These are phyloP conservation scores for Fusarium stilboides DNA, from an alignment of 2,329 filamentous ascomycete species.

Conservation along the genomic window DNA sequence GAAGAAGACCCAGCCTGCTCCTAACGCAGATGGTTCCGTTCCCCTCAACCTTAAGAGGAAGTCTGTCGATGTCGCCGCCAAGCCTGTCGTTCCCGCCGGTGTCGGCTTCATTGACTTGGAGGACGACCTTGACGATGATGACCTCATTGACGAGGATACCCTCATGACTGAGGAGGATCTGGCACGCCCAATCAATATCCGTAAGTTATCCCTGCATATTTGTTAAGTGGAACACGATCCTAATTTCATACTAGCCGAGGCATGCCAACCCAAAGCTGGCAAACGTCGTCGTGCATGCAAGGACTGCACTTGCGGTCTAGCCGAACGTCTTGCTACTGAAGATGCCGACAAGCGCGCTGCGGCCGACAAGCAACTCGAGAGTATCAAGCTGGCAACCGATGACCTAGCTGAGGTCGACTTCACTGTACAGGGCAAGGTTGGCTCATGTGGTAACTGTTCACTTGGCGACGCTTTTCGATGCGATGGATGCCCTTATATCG, in stretches of 20 bases:
- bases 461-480: slow-evolving; percentile 91
- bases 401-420: slow-evolving; percentile 93
- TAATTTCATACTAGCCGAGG: slow-evolving; percentile 70
- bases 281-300: slow-evolving; percentile 96
- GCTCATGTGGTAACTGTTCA: slow-evolving; percentile 94
- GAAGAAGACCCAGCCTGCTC: slow-evolving; percentile 52
- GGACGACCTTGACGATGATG: slow-evolving; percentile 80
- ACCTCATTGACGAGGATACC: slow-evolving; percentile 91
- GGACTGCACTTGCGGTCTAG: slow-evolving; percentile 96
- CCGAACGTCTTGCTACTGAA: slow-evolving; percentile 87
- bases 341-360: slow-evolving; percentile 80
- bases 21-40: slow-evolving; percentile 45
- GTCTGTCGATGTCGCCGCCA: slow-evolving; percentile 58
- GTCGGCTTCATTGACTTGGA: slow-evolving; percentile 79
- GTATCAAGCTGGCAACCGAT: slow-evolving; percentile 79
- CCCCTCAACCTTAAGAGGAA: slow-evolving; percentile 61
- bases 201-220: slow-evolving; percentile 68
- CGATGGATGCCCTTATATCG: slow-evolving; percentile 84
- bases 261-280: slow-evolving; percentile 88
- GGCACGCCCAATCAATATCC: slow-evolving; percentile 81
- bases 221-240: slow-evolving; percentile 9
- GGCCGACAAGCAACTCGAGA: slow-evolving; percentile 75
- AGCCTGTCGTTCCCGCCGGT: slow-evolving; percentile 64
- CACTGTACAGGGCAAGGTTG: slow-evolving; percentile 96
- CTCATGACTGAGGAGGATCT: slow-evolving; percentile 90